Evolutionary conservation across 768 basidiomycete species (phyloP).

Genomic region (Baorangia bicolor): DNA sequence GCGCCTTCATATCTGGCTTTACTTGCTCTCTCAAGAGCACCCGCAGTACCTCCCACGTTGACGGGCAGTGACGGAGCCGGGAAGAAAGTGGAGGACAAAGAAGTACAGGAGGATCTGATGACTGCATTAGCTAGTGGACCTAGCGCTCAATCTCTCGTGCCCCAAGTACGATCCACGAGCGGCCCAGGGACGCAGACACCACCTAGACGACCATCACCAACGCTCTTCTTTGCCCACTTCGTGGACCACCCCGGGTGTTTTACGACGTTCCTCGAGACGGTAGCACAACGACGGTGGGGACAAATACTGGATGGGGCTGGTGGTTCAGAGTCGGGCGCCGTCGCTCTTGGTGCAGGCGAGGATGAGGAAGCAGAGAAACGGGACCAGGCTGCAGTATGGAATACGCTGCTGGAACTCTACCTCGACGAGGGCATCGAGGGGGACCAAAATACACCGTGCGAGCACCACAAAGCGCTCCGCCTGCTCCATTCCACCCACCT

Average conservation of each 20-base stretch:
- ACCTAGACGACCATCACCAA: slow-evolving; percentile 69
- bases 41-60: slow-evolving; percentile 41
- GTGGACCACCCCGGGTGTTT: slow-evolving; percentile 86
- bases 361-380: slow-evolving; percentile 53
- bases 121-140: slow-evolving; percentile 29
- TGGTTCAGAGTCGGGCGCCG: slow-evolving; percentile 5
- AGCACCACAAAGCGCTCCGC: slow-evolving; percentile 62
- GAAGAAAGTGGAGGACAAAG: slow-evolving; percentile 19
- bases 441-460: slow-evolving; percentile 5
- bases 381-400: slow-evolving; percentile 90
- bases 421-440: slow-evolving; percentile 46
- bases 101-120: slow-evolving; percentile 18
- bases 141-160: slow-evolving; percentile 9
- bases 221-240: slow-evolving; percentile 91
- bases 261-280: slow-evolving; percentile 83
- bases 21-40: slow-evolving; percentile 66
- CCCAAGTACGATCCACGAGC: slow-evolving; percentile 5
- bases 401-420: slow-evolving; percentile 92
- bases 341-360: slow-evolving; percentile 20
- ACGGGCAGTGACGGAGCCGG: slow-evolving; percentile 30
- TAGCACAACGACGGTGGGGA: slow-evolving; percentile 77
- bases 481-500: slow-evolving; percentile 59
- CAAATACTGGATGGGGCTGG: slow-evolving; percentile 54
- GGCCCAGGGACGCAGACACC: slow-evolving; percentile 28
- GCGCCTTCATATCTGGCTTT: slow-evolving; percentile 75